phyloP scores from a whole-genome alignment of 108 stramenopile genomes.

The Nitzschia sp. region DNA sequence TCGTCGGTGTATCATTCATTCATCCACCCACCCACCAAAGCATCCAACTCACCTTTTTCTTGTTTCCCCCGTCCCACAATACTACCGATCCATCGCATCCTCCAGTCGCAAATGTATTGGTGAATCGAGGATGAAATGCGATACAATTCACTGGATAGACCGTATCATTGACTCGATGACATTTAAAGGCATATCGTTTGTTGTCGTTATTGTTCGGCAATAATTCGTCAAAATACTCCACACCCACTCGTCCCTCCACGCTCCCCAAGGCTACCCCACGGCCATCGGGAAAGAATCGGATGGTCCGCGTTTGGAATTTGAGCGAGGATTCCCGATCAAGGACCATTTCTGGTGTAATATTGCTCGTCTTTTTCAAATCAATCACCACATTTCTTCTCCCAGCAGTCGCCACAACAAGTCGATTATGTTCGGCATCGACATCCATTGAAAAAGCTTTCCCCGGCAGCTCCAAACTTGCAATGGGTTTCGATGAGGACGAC shows the following conservation, averaged over 20 bases:
- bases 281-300: conserved; percentile 77
- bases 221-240: conserved; percentile 83
- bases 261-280: conserved; percentile 88
- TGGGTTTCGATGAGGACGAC: background rate
- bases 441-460: conserved; percentile 90
- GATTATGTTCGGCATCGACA: conserved; percentile 28
- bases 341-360: conserved; percentile 28
- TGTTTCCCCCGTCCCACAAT: conserved; percentile 89
- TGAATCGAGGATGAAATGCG: conserved; percentile 84
- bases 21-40: too few species aligned
- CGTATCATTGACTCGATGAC: conserved; percentile 90
- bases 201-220: conserved; percentile 37
- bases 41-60: conserved; percentile 63
- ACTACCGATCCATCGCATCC: conserved; percentile 92
- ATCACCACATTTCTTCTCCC: conserved; percentile 60
- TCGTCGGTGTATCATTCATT: background rate
- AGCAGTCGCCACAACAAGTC: conserved; percentile 67
- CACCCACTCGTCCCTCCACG: conserved; percentile 96
- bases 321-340: conserved; percentile 82
- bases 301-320: conserved; percentile 84
- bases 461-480: conserved; percentile 45
- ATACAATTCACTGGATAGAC: conserved; percentile 98
- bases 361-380: conserved; percentile 39
- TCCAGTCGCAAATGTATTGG: conserved; percentile 91
- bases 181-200: conserved; percentile 95